phyloP scores from a whole-genome alignment of 2,329 filamentous ascomycete species.

The Fusarium sambucinum region DNA sequence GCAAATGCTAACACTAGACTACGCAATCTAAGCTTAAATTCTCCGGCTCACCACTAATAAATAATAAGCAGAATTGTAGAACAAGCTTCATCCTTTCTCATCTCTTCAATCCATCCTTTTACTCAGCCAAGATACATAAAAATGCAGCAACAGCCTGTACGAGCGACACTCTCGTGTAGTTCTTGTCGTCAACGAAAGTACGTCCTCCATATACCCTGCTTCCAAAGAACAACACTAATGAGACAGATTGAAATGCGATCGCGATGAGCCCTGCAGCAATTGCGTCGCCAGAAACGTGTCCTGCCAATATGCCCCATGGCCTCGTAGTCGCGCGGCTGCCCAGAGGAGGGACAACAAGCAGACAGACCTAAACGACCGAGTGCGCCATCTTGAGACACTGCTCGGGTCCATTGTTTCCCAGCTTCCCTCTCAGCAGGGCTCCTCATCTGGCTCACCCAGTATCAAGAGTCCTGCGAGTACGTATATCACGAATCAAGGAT shows the following conservation, averaged over 20 bases:
- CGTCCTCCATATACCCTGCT: not conserved
- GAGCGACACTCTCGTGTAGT: slow-evolving; percentile 27
- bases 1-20: not conserved
- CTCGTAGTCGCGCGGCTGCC: slow-evolving; percentile 12
- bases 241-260: slow-evolving; percentile 35
- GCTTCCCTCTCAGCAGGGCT: slow-evolving; percentile 5
- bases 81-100: not conserved
- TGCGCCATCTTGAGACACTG: slow-evolving; percentile 34
- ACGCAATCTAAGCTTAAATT: slow-evolving; percentile 26
- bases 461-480: slow-evolving; percentile 7
- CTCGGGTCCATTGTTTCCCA: slow-evolving; percentile 36
- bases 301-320: slow-evolving; percentile 30
- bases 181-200: slow-evolving; percentile 30
- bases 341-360: slow-evolving; percentile 14
- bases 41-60: not conserved
- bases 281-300: slow-evolving; percentile 34
- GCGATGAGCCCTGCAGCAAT: slow-evolving; percentile 40
- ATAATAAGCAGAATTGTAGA: not conserved
- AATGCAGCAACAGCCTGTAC: slow-evolving; percentile 12
- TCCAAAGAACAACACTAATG: not conserved
- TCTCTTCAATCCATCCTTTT: not conserved
- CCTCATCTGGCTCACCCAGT: not conserved
- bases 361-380: slow-evolving; percentile 30
- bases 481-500: not conserved
- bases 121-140: not conserved